Evolutionary conservation across 345 rosid species (phyloP).

Genomic region (Syzygium jambos): DNA sequence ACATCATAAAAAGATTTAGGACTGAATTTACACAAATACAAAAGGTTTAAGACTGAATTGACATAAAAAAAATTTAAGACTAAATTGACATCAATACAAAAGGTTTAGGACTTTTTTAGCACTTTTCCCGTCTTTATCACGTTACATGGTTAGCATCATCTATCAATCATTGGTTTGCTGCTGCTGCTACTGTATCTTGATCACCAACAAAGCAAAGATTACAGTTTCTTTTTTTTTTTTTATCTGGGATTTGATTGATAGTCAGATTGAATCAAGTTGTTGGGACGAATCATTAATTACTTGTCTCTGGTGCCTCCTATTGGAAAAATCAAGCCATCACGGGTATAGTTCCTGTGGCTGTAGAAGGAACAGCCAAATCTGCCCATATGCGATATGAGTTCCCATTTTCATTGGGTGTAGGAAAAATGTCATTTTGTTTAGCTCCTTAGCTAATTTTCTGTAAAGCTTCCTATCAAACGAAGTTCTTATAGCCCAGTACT

Average conservation of each 20-base stretch:
- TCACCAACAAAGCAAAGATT: neutral
- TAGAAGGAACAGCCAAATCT: neutral
- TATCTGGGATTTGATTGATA: neutral
- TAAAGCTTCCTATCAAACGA: neutral
- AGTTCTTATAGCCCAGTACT: neutral
- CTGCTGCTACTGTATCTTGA: neutral
- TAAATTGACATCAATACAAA: too few species aligned
- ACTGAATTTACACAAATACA: too few species aligned
- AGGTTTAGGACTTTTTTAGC: too few species aligned
- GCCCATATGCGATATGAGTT: neutral
- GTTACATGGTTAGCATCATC: neutral
- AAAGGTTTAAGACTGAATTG: too few species aligned
- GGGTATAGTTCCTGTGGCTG: neutral
- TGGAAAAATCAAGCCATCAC: neutral
- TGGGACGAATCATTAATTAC: neutral
- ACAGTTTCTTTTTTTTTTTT: neutral
- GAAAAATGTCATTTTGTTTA: neutral
- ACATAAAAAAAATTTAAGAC: too few species aligned
- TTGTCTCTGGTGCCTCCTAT: neutral
- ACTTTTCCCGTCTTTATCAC: too few species aligned
- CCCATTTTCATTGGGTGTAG: neutral
- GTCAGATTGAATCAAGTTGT: neutral
- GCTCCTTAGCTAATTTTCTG: neutral
- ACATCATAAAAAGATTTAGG: too few species aligned
- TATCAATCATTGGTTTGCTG: neutral